Conservation (phyloP, 192 early-diverging fungal species). For the Dispira parvispora region DNA sequence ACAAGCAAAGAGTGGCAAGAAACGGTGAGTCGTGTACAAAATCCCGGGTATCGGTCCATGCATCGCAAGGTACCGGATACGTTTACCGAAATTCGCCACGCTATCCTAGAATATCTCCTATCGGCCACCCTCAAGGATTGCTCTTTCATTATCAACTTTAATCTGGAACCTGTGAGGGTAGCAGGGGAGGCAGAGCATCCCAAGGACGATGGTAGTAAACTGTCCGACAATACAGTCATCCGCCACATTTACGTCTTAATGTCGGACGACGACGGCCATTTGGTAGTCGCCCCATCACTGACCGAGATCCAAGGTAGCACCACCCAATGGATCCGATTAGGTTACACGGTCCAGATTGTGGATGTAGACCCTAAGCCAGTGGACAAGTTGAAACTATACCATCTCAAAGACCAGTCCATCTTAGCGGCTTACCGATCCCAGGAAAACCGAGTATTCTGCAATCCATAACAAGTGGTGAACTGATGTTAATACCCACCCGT, state of each 20-base stretch:
- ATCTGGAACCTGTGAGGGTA: slow-evolving; percentile 4
- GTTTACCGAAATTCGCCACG: slow-evolving; percentile 19
- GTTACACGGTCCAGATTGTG: slow-evolving; percentile 36
- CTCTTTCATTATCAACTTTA: slow-evolving; percentile 44
- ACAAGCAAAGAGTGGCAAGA: slow-evolving; percentile 24
- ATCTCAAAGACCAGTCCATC: slow-evolving; percentile 33
- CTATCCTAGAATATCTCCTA: slow-evolving; percentile 44
- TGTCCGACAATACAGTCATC: not conserved
- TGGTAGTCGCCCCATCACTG: slow-evolving; percentile 8
- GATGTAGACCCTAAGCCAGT: slow-evolving; percentile 60
- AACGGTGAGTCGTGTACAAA: slow-evolving; percentile 20
- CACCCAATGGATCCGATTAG: slow-evolving; percentile 6
- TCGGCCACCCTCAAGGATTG: slow-evolving; percentile 64
- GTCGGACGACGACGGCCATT: not conserved
- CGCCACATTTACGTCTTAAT: not conserved
- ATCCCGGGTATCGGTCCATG: not conserved
- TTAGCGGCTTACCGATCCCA: slow-evolving; percentile 24
- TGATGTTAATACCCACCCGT: no score
- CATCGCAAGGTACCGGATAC: not conserved
- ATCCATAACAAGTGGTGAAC: no score
- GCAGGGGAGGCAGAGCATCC: slow-evolving; percentile 11
- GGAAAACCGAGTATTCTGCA: not conserved
- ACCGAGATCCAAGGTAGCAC: slow-evolving; percentile 10
- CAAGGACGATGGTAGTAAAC: not conserved
- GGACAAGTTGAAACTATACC: slow-evolving; percentile 34